Base-by-base conservation (phyloP, 345 rosid genomes). In the Aurinia saxatilis region DNA sequence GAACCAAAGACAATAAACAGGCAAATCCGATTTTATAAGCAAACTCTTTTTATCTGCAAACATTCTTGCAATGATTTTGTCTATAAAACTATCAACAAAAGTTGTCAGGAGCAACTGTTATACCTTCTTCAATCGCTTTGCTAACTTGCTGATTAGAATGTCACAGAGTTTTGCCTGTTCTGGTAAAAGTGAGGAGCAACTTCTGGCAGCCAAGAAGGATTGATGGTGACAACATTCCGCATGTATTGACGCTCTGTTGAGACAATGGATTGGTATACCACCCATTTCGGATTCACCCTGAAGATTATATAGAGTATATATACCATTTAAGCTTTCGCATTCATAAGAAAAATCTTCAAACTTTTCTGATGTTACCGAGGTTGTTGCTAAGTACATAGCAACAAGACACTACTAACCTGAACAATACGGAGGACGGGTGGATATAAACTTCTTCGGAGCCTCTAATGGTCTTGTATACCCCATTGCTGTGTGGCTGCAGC, bases 201-300 rank as follows among this genome's bases (percentile, higher is more conserved):
- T 73, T 87, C 92, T 6, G 86, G 77, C 39, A 93, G 82, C 90
- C 88, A 87, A 14, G 88, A 81, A 42, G 95, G 87, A 60, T 90
- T 90, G 12, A 87, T 80, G 49, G 95, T 65, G 16, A 81, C 71
- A 61, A 84, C 95, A 49, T 90, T 90, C 40, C 96, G 84, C 92
- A 85, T 82, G 78, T 85, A 90, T 52, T 81, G 96, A 44, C 88
- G 81, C 48, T 93, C 99, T 0, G 99, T 93, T 4, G 88, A 90
- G 63, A 93, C 96, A 1, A 85, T 76, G 41, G 97, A 82, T 39
- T 86, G 87, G 76, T 85, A 90, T 10, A 87, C 68, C 34, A 90
- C 81, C 95, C 95, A 89, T 74, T 89, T 92, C 11, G 98, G 97
- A 67, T 92, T 89, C 12, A 87, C 97, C 66, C 98, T 91, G 90